Percentiles rank a stretch among this genome's conserved stretches.
Evolutionary conservation across 768 basidiomycete species (phyloP).

Genomic region (Hericium alpestre): DNA sequence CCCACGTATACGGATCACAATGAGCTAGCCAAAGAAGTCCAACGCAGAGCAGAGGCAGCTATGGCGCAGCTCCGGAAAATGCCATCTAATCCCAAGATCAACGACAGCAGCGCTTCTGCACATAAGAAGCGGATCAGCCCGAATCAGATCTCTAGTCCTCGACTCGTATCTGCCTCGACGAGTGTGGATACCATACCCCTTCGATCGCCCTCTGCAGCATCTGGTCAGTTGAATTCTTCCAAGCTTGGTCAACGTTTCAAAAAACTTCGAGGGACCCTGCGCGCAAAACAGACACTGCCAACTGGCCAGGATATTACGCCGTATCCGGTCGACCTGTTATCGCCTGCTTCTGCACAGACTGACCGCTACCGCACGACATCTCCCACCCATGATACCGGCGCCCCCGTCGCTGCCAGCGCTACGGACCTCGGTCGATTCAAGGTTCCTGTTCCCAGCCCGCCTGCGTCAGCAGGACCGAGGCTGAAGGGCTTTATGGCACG

Average conservation of each 20-base stretch:
- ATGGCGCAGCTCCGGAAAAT: conserved; percentile 31
- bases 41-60: conserved; percentile 20
- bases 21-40: conserved; percentile 10
- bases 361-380: conserved; percentile 27
- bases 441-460: conserved; percentile 47
- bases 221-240: conserved; percentile 21
- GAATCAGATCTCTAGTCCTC: conserved; percentile 30
- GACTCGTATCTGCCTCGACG: conserved; percentile 29
- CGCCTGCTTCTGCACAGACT: conserved; percentile 28
- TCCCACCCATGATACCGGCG: conserved; percentile 23
- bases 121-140: conserved; percentile 24
- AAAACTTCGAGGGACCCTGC: conserved; percentile 58
- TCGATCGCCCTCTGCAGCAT: conserved; percentile 15
- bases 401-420: conserved; percentile 29
- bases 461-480: conserved; percentile 62
- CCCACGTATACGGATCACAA: conserved; percentile 4
- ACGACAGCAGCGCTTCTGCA: conserved; percentile 10
- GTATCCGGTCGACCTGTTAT: conserved; percentile 31
- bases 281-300: conserved; percentile 38
- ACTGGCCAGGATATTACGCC: conserved; percentile 42
- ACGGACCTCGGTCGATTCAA: conserved; percentile 46
- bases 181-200: conserved; percentile 25
- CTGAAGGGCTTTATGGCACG: conserved; percentile 75
- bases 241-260: conserved; percentile 68
- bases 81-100: conserved; percentile 25